phyloP scores from a whole-genome alignment of 345 rosid genomes.

The Sisymbrium irio region DNA sequence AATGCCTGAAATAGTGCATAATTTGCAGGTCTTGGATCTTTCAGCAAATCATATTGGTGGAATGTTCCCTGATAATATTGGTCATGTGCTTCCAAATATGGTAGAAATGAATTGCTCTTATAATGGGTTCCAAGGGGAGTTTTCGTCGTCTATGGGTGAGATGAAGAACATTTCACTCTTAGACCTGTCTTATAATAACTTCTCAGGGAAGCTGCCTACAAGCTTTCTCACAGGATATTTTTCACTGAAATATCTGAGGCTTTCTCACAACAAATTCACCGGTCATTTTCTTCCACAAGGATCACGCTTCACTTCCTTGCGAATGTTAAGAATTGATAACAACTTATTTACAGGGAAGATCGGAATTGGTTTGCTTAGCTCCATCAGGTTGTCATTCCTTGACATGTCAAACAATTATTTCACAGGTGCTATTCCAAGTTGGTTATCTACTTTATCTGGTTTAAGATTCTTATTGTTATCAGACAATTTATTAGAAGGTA shows the following conservation, averaged over 20 bases:
- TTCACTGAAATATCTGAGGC: not conserved
- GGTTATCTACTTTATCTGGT: not conserved
- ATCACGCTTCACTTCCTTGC: too few relatives aligned
- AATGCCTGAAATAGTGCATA: not conserved
- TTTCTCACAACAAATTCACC: not conserved
- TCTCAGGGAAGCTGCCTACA: not conserved
- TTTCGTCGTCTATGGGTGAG: not conserved
- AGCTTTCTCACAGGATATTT: not conserved
- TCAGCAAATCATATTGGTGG: not conserved
- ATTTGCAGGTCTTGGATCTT: not conserved
- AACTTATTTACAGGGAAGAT: not conserved
- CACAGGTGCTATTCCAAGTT: not conserved
- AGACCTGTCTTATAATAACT: not conserved
- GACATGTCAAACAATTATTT: not conserved
- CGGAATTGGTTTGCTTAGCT: not conserved
- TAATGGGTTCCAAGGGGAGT: not conserved
- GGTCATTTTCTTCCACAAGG: not conserved
- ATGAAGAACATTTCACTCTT: not conserved
- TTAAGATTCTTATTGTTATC: not conserved
- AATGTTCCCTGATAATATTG: not conserved
- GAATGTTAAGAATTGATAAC: not conserved
- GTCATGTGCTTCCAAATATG: not conserved
- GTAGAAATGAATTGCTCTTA: not conserved
- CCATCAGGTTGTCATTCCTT: not conserved
- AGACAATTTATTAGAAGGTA: not conserved